These are phyloP conservation scores for Lichina pygmaea DNA, from an alignment of 495 filamentous ascomycete species.

Conservation along the genomic window DNA sequence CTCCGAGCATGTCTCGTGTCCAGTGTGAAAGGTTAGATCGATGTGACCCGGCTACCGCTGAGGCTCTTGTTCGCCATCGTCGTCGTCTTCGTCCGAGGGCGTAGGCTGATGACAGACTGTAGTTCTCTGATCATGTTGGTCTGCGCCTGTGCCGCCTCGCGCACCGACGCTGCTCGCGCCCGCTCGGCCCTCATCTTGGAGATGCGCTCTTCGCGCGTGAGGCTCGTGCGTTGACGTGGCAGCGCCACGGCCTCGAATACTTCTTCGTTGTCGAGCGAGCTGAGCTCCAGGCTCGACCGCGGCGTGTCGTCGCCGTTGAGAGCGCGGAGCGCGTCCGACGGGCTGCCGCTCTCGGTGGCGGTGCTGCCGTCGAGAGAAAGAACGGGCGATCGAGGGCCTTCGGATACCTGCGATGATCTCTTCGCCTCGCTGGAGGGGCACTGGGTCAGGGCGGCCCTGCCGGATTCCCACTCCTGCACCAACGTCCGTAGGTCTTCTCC, in stretches of 20 bases:
- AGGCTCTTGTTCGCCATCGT: too few relatives aligned
- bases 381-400: slow-evolving; percentile 44
- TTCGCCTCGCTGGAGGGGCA: slow-evolving; percentile 50
- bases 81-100: slow-evolving; percentile 18
- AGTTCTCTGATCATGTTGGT: slow-evolving; percentile 78
- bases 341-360: slow-evolving; percentile 57
- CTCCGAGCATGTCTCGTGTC: too few relatives aligned
- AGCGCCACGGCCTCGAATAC: slow-evolving; percentile 75
- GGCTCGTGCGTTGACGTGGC: slow-evolving; percentile 31
- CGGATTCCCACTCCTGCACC: slow-evolving; percentile 77
- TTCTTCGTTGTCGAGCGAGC: slow-evolving; percentile 35
- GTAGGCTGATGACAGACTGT: slow-evolving; percentile 62
- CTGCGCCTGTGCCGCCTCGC: slow-evolving; percentile 50
- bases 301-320: slow-evolving; percentile 33
- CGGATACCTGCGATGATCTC: slow-evolving; percentile 36
- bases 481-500: slow-evolving; percentile 61
- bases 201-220: slow-evolving; percentile 74
- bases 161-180: slow-evolving; percentile 31
- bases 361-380: slow-evolving; percentile 57
- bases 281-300: slow-evolving; percentile 13
- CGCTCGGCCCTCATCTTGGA: slow-evolving; percentile 74
- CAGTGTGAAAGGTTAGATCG: too few relatives aligned
- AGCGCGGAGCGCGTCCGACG: slow-evolving; percentile 45
- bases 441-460: slow-evolving; percentile 43
- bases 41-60: too few relatives aligned